phyloP scores from a whole-genome alignment of 1,284 basidiomycete species.

The Sanghuangporus sanghuang region DNA sequence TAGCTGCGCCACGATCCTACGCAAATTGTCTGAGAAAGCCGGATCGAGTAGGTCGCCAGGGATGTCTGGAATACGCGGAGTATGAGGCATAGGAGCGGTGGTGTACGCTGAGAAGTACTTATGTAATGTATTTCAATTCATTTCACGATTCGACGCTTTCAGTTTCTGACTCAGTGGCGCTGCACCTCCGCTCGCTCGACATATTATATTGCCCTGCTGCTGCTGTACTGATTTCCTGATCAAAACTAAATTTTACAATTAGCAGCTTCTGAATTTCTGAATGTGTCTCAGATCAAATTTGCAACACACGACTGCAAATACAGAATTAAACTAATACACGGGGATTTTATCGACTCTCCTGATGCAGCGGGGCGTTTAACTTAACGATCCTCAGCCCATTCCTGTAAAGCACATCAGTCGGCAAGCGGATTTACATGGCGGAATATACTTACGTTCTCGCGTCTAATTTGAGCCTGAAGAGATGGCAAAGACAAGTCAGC shows the following conservation, averaged over 20 bases:
- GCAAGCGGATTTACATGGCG: background rate
- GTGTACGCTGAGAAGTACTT: background rate
- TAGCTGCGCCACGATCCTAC: conserved; percentile 53
- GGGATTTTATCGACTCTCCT: too few relatives aligned
- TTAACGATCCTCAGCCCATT: conserved; percentile 89
- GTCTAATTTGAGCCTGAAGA: conserved; percentile 91
- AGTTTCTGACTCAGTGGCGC: background rate
- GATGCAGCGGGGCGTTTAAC: conserved; percentile 41
- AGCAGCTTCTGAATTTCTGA: too few relatives aligned
- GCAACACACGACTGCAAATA: too few relatives aligned
- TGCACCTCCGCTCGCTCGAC: too few relatives aligned
- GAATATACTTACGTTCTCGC: conserved; percentile 82
- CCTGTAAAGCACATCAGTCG: conserved; percentile 36
- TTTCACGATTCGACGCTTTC: background rate
- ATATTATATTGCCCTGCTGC: too few relatives aligned
- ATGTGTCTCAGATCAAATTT: too few relatives aligned
- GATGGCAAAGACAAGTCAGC: conserved; percentile 2
- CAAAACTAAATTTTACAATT: too few relatives aligned
- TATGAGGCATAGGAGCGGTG: conserved; percentile 21
- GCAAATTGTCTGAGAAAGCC: conserved; percentile 57
- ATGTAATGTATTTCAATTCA: background rate
- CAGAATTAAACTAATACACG: too few relatives aligned
- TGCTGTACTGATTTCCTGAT: too few relatives aligned
- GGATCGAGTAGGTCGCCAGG: conserved; percentile 54
- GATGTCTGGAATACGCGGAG: conserved; percentile 55